Base-by-base conservation (phyloP, 352 stramenopile genomes). In the Phytophthora rubi region DNA sequence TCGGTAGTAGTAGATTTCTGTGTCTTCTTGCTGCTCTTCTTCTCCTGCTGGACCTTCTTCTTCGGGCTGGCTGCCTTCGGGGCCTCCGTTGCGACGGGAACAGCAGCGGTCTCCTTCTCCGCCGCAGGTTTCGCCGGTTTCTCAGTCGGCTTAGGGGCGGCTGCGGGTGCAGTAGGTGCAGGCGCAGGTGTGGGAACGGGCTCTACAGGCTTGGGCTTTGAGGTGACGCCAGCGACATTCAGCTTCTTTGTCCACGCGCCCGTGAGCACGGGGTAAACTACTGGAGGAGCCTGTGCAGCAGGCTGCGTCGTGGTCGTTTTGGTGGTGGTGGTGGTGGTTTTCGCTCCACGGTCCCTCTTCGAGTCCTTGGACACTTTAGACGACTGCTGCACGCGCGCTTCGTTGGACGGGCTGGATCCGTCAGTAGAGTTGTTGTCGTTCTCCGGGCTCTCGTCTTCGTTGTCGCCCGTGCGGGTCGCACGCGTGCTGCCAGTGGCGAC, bases 241-340 rank as follows among this genome's bases (percentile, higher is more conserved):
- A 85, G 80, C 68, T 89, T 90, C 73, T 93, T 91, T 26, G 81
- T 82, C 85, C 85, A 93, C 21, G 85, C 85, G 44, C 85, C 85
- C 16, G 79, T 88, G 30, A 93, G 62, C 30, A 93, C 79, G 1
- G 85, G 83, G 56, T 76, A 69, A 52, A 86, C 85, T 51, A 85
- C 70, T 35, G 81, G 81, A 13, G 82, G 76, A 18, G 70, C 69
- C 26, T 84, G 30, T 67, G 62, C 5, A 77, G 67, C 26, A 54
- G 75, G 48, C 42, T 77, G 70, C 52, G 79, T 71, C 53, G 79
- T 73, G 23, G 74, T 71, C 57, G 69, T 68, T 70, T 88, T 80
- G 37, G 68, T 56, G 44, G 59, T 55, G 39, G 39, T 47, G 33
- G 33, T 39, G 33, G 33, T 28, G 32, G 56, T 33, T 65, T 80